These are phyloP conservation scores for Borealophlyctis nickersoniae DNA, from an alignment of 192 early-diverging fungal genomes.

Conservation along the genomic window DNA sequence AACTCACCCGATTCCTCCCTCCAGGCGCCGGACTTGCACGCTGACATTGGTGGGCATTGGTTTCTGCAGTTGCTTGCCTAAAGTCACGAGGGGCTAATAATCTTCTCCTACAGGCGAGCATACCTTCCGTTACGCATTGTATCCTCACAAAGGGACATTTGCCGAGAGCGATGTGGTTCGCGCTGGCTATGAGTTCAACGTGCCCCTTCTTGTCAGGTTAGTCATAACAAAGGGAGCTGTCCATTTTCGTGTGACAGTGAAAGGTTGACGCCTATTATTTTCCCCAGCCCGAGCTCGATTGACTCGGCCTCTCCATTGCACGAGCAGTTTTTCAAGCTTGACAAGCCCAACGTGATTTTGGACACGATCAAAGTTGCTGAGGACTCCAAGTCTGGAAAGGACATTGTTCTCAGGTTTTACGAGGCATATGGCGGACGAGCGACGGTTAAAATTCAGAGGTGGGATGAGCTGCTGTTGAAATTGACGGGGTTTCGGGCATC, in stretches of 20 bases:
- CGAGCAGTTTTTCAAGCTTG: conserved; percentile 19
- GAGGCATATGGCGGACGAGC: conserved; percentile 90
- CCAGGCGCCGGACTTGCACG: conserved; percentile 68
- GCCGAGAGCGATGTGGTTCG: conserved; percentile 79
- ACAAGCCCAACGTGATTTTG: conserved; percentile 71
- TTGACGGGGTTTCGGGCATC: neutral
- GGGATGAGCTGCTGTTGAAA: conserved; percentile 1
- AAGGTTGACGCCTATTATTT: conserved; percentile 3
- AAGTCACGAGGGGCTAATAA: too few species aligned
- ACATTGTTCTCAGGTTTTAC: conserved; percentile 80
- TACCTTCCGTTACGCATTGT: conserved; percentile 83
- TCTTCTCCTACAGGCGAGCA: conserved; percentile 47
- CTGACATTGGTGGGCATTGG: conserved; percentile 55
- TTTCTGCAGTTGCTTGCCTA: too few species aligned
- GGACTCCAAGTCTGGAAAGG: conserved; percentile 24
- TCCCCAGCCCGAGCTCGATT: neutral
- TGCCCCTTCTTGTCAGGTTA: conserved; percentile 58
- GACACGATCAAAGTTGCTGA: conserved; percentile 93
- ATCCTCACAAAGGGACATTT: conserved; percentile 84
- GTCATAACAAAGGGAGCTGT: neutral
- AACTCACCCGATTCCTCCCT: too few species aligned
- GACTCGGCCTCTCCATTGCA: neutral
- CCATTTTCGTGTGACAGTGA: too few species aligned
- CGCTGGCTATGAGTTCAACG: conserved; percentile 88
- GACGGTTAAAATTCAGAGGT: conserved; percentile 47